A percentile compares a stretch with the other conserved stretches of the same genome.
Conservation (phyloP, 768 basidiomycete genomes). For the Cubamyces sp. region DNA sequence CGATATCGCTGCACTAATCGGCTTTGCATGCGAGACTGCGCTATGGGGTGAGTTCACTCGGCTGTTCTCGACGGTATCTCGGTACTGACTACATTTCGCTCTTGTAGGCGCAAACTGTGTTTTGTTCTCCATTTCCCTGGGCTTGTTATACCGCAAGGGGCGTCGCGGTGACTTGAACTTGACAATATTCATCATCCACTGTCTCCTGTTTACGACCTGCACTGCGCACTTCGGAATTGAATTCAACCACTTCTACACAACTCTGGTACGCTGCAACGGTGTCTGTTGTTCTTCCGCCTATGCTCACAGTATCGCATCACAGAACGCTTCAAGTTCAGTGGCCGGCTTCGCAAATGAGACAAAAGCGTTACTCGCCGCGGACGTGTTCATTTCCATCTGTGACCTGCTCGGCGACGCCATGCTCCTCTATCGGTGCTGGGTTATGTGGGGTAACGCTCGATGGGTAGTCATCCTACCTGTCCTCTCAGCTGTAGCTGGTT, state of each 20-base stretch:
- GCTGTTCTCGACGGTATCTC: background rate
- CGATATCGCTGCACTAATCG: conserved; percentile 41
- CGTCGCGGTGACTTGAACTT: conserved; percentile 23
- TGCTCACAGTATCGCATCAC: background rate
- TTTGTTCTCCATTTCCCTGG: conserved; percentile 37
- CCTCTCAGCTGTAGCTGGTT: conserved; percentile 38
- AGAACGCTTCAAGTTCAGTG: conserved; percentile 36
- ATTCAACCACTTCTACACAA: conserved; percentile 40
- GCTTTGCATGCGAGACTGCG: conserved; percentile 42
- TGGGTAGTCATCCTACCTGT: conserved; percentile 40
- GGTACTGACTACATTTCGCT: background rate
- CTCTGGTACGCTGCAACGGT: no score
- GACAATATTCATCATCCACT: conserved; percentile 37
- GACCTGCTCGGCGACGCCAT: conserved; percentile 42
- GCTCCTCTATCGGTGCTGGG: conserved; percentile 48
- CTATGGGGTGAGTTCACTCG: conserved; percentile 37
- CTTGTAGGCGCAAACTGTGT: conserved; percentile 28
- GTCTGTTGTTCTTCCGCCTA: conserved; percentile 1
- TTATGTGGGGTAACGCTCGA: conserved; percentile 43
- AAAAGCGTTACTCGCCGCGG: conserved; percentile 35
- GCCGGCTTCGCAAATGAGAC: conserved; percentile 38
- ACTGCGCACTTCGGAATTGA: conserved; percentile 40
- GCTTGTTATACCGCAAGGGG: conserved; percentile 29
- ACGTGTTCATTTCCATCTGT: conserved; percentile 41
- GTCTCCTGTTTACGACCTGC: conserved; percentile 38